Evolutionary conservation across 441 rosid species (phyloP).

Genomic region (Gossypium armourianum): DNA sequence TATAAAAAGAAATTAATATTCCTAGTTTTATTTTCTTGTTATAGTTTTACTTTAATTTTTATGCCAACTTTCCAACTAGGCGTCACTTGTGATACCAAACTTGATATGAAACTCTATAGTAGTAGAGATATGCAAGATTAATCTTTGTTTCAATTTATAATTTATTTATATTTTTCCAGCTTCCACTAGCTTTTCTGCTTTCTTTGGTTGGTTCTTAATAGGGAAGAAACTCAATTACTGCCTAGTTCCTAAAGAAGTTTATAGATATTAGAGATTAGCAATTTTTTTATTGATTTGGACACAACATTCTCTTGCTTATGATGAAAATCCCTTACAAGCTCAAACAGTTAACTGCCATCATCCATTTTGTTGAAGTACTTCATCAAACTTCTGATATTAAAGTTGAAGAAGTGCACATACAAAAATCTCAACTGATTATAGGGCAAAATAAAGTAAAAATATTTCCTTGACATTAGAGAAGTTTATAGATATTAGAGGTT

Average conservation of each 20-base stretch:
- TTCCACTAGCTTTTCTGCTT: conserved; percentile 6
- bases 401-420: neutral
- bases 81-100: neutral
- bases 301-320: neutral
- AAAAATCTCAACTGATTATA: conserved; percentile 1
- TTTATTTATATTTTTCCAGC: neutral
- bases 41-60: neutral
- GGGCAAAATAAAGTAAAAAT: neutral
- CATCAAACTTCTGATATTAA: neutral
- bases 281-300: conserved; percentile 1
- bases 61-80: neutral
- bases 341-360: neutral
- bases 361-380: neutral
- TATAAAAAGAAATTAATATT: neutral
- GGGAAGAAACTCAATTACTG: conserved; percentile 1
- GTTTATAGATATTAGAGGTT: neutral
- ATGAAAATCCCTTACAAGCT: neutral
- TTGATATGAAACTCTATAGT: neutral
- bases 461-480: neutral
- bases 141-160: neutral
- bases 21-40: neutral
- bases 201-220: conserved; percentile 3
- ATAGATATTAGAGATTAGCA: neutral
- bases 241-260: neutral
- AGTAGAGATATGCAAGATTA: neutral